These are phyloP conservation scores for Cunninghamia lanceolata DNA, from an alignment of 75 land plant species.

Conservation along the genomic window DNA sequence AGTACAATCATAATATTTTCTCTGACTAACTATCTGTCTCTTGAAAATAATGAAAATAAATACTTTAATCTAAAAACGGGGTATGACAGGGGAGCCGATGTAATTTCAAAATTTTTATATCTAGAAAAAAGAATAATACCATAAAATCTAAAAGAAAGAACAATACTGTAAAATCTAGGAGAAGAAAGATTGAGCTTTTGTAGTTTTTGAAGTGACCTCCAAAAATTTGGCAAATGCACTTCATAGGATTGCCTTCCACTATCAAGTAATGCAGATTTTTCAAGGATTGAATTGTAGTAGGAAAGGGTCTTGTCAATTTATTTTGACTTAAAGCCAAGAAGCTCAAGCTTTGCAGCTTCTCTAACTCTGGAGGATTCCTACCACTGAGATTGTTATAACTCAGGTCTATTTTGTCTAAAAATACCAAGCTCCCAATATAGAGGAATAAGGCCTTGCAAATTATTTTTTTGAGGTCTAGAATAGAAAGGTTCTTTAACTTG, in stretches of 20 bases:
- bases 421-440: neutral
- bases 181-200: slow-evolving; percentile 2
- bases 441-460: slow-evolving; percentile 21
- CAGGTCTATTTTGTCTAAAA: slow-evolving; percentile 20
- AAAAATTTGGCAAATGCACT: neutral
- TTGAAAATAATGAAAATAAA: too few species aligned
- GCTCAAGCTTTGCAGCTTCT: slow-evolving; percentile 15
- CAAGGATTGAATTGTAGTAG: neutral
- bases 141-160: too few species aligned
- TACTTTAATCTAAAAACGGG: too few species aligned
- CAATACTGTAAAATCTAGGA: neutral
- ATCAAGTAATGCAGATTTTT: slow-evolving; percentile 12
- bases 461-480: slow-evolving; percentile 27
- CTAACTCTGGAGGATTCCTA: slow-evolving; percentile 19
- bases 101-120: too few species aligned
- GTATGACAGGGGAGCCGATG: too few species aligned
- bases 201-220: neutral
- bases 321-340: too few species aligned
- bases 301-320: too few species aligned
- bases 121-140: too few species aligned
- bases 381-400: slow-evolving; percentile 24
- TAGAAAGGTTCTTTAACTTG: slow-evolving; percentile 11
- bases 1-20: too few species aligned
- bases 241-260: slow-evolving; percentile 8
- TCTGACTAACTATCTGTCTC: too few species aligned